Evolutionary conservation across 208 protist genomes (phyloP).

Genomic region (Spongospora subterranea): DNA sequence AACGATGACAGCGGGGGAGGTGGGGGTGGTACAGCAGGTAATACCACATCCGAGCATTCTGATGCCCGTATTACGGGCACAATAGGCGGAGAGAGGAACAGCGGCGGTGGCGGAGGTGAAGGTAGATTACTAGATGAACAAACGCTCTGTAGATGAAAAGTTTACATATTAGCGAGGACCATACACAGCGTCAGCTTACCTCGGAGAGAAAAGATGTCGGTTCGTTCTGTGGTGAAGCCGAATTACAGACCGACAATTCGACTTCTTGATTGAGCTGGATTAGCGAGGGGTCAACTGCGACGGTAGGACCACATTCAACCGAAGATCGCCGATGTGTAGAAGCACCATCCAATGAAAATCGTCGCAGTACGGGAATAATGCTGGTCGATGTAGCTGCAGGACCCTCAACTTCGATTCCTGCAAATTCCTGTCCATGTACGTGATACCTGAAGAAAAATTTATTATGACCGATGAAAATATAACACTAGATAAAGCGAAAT

Average conservation of each 20-base stretch:
- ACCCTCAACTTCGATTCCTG: background rate
- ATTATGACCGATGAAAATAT: no score
- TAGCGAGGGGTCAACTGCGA: no score
- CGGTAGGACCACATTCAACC: no score
- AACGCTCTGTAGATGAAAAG: no score
- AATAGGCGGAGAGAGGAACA: background rate
- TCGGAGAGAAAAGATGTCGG: no score
- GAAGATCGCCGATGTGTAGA: no score
- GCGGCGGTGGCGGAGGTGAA: slow-evolving; percentile 19
- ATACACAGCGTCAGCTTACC: no score
- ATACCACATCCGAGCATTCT: background rate
- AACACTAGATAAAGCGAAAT: no score
- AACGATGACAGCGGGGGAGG: background rate
- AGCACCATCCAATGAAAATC: background rate
- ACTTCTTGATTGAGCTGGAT: no score
- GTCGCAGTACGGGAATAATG: background rate
- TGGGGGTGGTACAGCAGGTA: slow-evolving; percentile 19
- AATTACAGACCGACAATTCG: no score
- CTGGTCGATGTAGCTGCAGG: background rate
- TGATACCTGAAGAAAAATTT: background rate
- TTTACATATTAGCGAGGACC: no score
- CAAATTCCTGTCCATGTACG: slow-evolving; percentile 40
- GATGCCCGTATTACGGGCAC: background rate
- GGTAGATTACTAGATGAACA: background rate
- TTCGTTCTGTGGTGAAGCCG: no score